phyloP scores from a whole-genome alignment of 225 moss, liverwort and hornwort genomes.

The Rhytidiadelphus loreus region DNA sequence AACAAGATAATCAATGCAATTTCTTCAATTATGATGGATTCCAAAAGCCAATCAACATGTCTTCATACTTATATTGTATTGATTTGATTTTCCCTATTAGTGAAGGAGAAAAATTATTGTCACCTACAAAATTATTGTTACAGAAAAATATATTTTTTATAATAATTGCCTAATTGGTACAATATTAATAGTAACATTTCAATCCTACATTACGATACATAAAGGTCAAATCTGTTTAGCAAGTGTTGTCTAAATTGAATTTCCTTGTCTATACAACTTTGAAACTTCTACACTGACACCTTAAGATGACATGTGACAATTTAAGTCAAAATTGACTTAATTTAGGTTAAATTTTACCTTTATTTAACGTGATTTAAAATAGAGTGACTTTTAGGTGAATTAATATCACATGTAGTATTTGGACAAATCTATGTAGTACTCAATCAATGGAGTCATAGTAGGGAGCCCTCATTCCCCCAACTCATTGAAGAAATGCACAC shows the following conservation, averaged over 20 bases:
- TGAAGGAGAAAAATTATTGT: not conserved
- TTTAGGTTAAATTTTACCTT: not conserved
- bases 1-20: not conserved
- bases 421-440: not conserved
- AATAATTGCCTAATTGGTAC: not conserved
- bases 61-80: not conserved
- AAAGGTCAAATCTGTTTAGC: not conserved
- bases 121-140: not conserved
- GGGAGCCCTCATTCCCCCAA: fast-evolving
- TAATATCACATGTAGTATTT: not conserved
- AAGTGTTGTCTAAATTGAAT: not conserved
- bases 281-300: fast-evolving
- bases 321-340: not conserved
- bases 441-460: not conserved
- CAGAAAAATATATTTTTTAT: not conserved
- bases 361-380: not conserved
- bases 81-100: not conserved
- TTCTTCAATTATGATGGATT: not conserved
- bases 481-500: not conserved
- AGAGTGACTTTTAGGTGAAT: not conserved
- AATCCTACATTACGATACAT: not conserved
- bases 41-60: not conserved
- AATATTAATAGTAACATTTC: not conserved
- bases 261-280: fast-evolving
- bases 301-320: not conserved